Evolutionary conservation across 345 rosid species (phyloP), one percentile per base, ranked within the genome.

Genomic region (Arabis hirsuta): DNA sequence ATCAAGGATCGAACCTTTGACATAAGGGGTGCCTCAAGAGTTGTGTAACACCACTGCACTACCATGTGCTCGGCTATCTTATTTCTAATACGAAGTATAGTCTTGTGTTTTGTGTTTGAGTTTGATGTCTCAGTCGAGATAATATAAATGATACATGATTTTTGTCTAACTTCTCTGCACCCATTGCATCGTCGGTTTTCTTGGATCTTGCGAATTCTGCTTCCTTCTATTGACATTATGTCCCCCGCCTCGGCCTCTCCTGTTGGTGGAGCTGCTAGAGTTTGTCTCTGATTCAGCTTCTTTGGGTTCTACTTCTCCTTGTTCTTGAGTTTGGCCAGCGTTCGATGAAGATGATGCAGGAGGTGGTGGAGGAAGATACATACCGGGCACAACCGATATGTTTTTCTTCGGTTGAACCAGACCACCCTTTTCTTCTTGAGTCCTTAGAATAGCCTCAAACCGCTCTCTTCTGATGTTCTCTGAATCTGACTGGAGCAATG

Each of bases 341-440:
- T 63, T 69, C 36, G 73, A 24, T 16, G 77, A 64, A 1, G 70
- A 29, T n/a, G 75, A 39, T 24, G 80, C 27, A 44, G 82, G 64
- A 13, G 72, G 71, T 22, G 86, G 80, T 7, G 53, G 87, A 32
- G 88, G 86, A 76, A 91, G 87, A 83, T 78, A 86, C 89, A 89
- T 86, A 62, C 92, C 94, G 2, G 97, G 94, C 69, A 81, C 73
- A 47, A 90, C 91, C 1, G 79, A 80, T 38, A 84, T 42, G 57
- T 77, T 82, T 62, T 69, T 82, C 78, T 84, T 86, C 8, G 82
- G 86, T 76, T 91, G 91, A 60, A 89, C 87, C 55, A 90, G 46
- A 61, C 97, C 94, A 7, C 84, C 79, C 6, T 71, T 86, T 55
- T 85, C 96, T 79, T 86, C 75, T 70, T 93, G 98, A 9, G 71